A percentile compares a stretch with the other conserved stretches of the same genome.
Conservation (phyloP, 192 early-diverging fungal species). For the Bifiguratus adelaidae region DNA sequence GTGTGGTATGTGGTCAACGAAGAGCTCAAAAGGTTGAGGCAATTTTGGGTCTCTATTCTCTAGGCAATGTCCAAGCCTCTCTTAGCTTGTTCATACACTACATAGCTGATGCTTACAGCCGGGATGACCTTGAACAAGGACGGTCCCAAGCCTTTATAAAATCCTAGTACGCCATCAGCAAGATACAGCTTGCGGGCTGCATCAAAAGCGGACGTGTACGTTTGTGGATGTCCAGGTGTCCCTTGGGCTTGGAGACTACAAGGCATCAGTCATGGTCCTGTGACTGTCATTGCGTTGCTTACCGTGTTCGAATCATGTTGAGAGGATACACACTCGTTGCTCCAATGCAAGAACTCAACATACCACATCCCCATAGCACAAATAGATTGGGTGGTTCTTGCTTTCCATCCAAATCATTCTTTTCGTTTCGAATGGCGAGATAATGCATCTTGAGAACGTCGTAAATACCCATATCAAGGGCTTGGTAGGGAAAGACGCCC, state of each 20-base stretch:
- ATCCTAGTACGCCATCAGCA: conserved; percentile 54
- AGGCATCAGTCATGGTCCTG: neutral
- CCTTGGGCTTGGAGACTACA: conserved; percentile 70
- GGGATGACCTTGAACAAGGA: conserved; percentile 65
- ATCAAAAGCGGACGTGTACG: conserved; percentile 53
- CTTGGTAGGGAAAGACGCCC: conserved; percentile 72
- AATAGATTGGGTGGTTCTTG: conserved; percentile 30
- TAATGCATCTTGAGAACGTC: conserved; percentile 59
- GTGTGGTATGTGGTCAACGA: too few relatives aligned
- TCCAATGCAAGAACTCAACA: conserved; percentile 54
- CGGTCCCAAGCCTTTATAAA: conserved; percentile 68
- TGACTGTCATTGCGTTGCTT: conserved; percentile 11
- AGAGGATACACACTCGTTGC: conserved; percentile 66
- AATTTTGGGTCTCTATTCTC: too few relatives aligned
- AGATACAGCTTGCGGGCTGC: conserved; percentile 46
- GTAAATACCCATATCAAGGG: conserved; percentile 61
- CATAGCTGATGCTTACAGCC: conserved; percentile 63
- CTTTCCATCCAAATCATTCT: conserved; percentile 10
- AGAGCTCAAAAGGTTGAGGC: too few relatives aligned
- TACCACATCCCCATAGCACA: conserved; percentile 51
- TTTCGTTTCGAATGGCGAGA: conserved; percentile 21
- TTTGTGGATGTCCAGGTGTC: conserved; percentile 58
- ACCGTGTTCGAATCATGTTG: conserved; percentile 61
- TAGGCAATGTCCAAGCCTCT: too few relatives aligned
- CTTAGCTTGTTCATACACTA: conserved; percentile 56